These are phyloP conservation scores for Gossypium stocksii DNA, from an alignment of 345 rosid genomes.

Conservation along the genomic window DNA sequence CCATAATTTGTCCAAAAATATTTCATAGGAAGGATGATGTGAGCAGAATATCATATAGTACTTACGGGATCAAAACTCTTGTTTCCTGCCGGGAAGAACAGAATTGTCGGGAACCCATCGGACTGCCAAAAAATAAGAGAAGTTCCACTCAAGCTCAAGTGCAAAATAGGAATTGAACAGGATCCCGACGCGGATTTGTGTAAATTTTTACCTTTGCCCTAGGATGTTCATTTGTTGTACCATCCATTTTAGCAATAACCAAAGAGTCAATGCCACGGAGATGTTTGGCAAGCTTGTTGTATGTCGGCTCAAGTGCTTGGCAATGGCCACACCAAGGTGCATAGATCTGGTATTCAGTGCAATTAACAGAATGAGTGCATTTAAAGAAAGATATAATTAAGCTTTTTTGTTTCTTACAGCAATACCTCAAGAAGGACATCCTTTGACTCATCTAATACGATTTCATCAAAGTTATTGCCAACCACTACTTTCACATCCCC, in stretches of 20 bases:
- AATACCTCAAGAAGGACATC: conserved; percentile 96
- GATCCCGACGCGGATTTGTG: neutral
- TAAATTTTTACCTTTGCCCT: conserved; percentile 73
- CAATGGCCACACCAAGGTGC: conserved; percentile 99
- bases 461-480: conserved; percentile 84
- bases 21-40: neutral
- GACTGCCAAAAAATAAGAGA: conserved; percentile 42
- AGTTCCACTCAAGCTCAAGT: neutral
- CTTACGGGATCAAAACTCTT: conserved; percentile 95
- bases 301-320: conserved; percentile 89
- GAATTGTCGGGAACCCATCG: conserved; percentile 93
- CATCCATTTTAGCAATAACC: conserved; percentile 97
- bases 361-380: conserved; percentile 5
- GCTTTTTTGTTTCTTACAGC: neutral
- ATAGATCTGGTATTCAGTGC: conserved; percentile 52
- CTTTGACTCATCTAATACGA: conserved; percentile 89
- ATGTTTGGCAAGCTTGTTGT: conserved; percentile 91
- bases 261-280: conserved; percentile 69
- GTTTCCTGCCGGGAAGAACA: conserved; percentile 98
- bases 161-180: neutral
- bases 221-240: conserved; percentile 97
- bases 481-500: conserved; percentile 97
- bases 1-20: neutral
- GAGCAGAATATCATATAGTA: neutral
- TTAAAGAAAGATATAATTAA: neutral